These are phyloP conservation scores for Diaporthe citri DNA, from an alignment of 2,329 filamentous ascomycete species.

Conservation along the genomic window DNA sequence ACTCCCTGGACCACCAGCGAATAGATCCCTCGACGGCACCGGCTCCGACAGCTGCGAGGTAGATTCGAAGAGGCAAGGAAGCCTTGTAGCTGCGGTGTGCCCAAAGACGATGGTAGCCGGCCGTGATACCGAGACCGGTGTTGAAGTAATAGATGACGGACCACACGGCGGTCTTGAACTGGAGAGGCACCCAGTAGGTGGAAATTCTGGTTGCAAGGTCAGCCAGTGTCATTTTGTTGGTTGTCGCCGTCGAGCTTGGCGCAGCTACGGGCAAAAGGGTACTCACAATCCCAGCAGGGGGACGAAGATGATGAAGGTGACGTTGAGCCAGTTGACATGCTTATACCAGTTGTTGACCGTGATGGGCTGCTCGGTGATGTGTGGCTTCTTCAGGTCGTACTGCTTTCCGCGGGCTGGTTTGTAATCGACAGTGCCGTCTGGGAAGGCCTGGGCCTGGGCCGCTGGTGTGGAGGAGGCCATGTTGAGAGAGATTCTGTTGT, in stretches of 20 bases:
- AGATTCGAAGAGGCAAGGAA: constrained; percentile 80
- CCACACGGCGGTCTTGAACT: constrained; percentile 78
- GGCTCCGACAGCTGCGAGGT: constrained; percentile 83
- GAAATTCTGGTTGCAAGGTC: constrained; percentile 57
- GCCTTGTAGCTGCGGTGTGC: constrained; percentile 88
- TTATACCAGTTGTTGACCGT: constrained; percentile 89
- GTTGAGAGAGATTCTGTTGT: constrained; percentile 33
- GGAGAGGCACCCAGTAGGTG: constrained; percentile 83
- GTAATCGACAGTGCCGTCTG: constrained; percentile 69
- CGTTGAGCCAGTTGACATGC: constrained; percentile 95
- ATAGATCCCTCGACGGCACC: constrained; percentile 89
- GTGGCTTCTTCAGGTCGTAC: constrained; percentile 76
- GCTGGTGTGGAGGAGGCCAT: constrained; percentile 55
- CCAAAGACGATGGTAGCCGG: constrained; percentile 87
- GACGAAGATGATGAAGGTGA: constrained; percentile 82
- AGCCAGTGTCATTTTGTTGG: neutral
- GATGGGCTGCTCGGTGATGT: constrained; percentile 86
- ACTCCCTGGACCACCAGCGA: constrained; percentile 87
- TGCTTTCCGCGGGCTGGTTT: constrained; percentile 59
- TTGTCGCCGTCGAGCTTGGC: neutral
- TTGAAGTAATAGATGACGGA: constrained; percentile 85
- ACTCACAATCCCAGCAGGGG: constrained; percentile 75
- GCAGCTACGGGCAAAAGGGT: too few relatives aligned
- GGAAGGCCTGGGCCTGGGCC: constrained; percentile 57
- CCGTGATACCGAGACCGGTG: constrained; percentile 84